phyloP scores from a whole-genome alignment of 2,329 filamentous ascomycete species.

The Pestalotiopsis sp. region DNA sequence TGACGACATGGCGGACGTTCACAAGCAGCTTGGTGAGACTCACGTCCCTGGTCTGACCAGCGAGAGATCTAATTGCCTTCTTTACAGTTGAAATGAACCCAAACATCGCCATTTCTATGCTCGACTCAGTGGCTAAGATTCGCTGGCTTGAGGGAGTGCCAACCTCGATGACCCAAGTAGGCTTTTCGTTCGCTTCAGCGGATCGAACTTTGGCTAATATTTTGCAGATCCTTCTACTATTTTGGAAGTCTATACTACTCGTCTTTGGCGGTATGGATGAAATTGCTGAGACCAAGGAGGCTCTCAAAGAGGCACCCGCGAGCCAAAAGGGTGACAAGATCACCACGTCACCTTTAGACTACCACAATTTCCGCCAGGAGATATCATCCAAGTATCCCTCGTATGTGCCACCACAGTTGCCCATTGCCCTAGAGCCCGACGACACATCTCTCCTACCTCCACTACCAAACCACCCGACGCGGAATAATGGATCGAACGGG shows the following conservation, averaged over 20 bases:
- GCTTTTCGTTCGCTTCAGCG: slow-evolving; percentile 14
- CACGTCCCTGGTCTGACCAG: background rate
- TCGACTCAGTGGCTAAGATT: slow-evolving; percentile 66
- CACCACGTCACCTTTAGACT: slow-evolving; percentile 91
- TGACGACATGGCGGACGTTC: slow-evolving; percentile 45
- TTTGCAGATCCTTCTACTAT: slow-evolving; percentile 69
- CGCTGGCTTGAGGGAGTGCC: slow-evolving; percentile 70
- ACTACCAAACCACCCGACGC: slow-evolving; percentile 71
- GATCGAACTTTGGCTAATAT: background rate
- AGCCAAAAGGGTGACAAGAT: slow-evolving; percentile 75
- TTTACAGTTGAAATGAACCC: slow-evolving; percentile 59
- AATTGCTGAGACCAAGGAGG: slow-evolving; percentile 71
- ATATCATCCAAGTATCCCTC: slow-evolving; percentile 97
- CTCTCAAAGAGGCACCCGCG: slow-evolving; percentile 61
- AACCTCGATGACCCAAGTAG: slow-evolving; percentile 64
- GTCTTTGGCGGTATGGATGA: slow-evolving; percentile 79
- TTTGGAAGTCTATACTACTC: slow-evolving; percentile 90
- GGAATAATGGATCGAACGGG: slow-evolving; percentile 60
- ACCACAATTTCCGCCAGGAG: slow-evolving; percentile 94
- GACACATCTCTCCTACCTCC: slow-evolving; percentile 89
- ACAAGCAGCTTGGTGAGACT: slow-evolving; percentile 51
- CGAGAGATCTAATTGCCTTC: background rate
- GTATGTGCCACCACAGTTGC: slow-evolving; percentile 83
- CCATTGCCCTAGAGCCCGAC: slow-evolving; percentile 84
- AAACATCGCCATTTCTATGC: slow-evolving; percentile 69